Percentiles rank a stretch among this genome's conserved stretches.
These are phyloP conservation scores for Fraxinus americana DNA, from an alignment of 257 asterid species.

Conservation along the genomic window DNA sequence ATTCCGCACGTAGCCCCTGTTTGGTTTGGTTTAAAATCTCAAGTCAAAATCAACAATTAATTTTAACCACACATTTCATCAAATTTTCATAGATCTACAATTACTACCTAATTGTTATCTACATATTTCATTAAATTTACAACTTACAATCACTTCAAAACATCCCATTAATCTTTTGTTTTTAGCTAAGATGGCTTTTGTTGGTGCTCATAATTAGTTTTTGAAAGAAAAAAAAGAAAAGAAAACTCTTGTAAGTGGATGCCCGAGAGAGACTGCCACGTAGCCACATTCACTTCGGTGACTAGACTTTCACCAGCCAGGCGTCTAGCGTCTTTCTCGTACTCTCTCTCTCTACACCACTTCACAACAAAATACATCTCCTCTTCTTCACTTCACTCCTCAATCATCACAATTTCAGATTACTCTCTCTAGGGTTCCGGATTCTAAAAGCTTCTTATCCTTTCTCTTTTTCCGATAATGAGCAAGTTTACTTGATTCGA, in stretches of 20 bases:
- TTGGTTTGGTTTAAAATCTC: no score
- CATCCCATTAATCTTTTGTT: no score
- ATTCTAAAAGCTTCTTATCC: conserved; percentile 23
- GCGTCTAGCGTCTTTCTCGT: conserved; percentile 33
- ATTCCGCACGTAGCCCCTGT: no score
- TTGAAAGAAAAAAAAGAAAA: no score
- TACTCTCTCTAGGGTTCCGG: conserved; percentile 41
- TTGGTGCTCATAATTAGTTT: no score
- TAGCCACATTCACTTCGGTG: conserved; percentile 32
- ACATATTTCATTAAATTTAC: no score
- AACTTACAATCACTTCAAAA: no score
- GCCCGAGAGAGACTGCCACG: conserved; percentile 34
- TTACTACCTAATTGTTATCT: no score
- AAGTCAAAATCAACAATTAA: no score
- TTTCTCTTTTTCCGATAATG: not conserved
- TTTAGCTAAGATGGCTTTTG: no score
- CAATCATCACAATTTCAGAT: conserved; percentile 2
- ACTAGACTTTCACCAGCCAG: conserved; percentile 19
- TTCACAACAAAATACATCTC: conserved; percentile 10
- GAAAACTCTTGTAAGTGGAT: not conserved
- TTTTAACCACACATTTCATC: no score
- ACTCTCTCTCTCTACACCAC: conserved; percentile 14
- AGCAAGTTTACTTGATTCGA: conserved; percentile 26
- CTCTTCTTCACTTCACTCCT: conserved; percentile 16
- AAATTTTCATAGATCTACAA: no score